Conservation (phyloP, 805 yeast species). For the Candida dajiaensis region DNA sequence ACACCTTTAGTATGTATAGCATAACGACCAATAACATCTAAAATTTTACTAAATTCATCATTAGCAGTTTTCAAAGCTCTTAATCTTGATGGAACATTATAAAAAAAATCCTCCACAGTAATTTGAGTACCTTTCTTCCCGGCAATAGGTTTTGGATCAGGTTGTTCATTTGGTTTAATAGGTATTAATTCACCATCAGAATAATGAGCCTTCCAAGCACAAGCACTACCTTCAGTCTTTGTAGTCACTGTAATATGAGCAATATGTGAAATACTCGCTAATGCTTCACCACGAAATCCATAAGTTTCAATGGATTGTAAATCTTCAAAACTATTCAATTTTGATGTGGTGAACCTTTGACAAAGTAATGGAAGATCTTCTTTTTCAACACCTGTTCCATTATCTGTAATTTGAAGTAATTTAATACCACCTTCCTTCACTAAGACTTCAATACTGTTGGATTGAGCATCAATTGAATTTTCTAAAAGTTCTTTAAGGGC, state of each 20-base stretch:
- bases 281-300: constrained; percentile 96
- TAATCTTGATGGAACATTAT: constrained; percentile 76
- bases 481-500: constrained; percentile 92
- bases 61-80: constrained; percentile 55
- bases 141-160: constrained; percentile 68
- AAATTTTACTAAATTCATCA: constrained; percentile 71
- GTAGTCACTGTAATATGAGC: constrained; percentile 78
- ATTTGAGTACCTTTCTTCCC: constrained; percentile 86
- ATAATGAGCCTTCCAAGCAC: constrained; percentile 72
- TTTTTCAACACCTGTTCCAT: constrained; percentile 74
- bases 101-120: constrained; percentile 82
- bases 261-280: constrained; percentile 90
- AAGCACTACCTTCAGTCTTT: constrained; percentile 48
- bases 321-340: constrained; percentile 70
- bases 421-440: constrained; percentile 93
- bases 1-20: constrained; percentile 66
- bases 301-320: constrained; percentile 65
- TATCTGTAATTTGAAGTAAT: constrained; percentile 79
- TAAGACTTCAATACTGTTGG: constrained; percentile 67
- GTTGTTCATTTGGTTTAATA: constrained; percentile 29
- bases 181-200: constrained; percentile 56
- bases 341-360: constrained; percentile 89
- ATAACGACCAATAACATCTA: constrained; percentile 81
- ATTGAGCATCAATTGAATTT: constrained; percentile 83
- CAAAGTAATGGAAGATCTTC: constrained; percentile 79